phyloP scores from a whole-genome alignment of 139 green algal genomes.

The Coelastrella sp. region DNA sequence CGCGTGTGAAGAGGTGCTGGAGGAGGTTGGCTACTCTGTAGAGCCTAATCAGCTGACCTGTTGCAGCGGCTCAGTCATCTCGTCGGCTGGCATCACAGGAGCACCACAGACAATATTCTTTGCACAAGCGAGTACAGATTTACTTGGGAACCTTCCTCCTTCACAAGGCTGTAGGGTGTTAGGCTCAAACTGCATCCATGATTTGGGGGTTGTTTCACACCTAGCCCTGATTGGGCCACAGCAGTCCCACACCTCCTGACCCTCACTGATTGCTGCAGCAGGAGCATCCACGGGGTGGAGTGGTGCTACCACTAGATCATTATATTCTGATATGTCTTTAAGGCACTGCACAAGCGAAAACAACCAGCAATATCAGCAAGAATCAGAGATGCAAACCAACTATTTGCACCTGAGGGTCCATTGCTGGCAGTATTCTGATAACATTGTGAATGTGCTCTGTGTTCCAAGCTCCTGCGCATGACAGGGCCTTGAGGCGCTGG shows the following conservation, averaged over 20 bases:
- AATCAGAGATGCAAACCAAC: not conserved
- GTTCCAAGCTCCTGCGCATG: too few relatives aligned
- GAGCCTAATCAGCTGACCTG: not conserved
- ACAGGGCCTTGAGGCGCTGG: too few relatives aligned
- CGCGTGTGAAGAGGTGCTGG: slow-evolving; percentile 28
- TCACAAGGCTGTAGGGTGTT: too few relatives aligned
- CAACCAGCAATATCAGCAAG: not conserved
- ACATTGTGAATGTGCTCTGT: too few relatives aligned
- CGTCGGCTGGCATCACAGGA: slow-evolving; percentile 35
- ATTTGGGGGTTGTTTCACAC: too few relatives aligned
- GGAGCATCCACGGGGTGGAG: not conserved
- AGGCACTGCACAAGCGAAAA: too few relatives aligned
- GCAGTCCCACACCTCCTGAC: not conserved
- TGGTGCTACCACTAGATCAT: not conserved
- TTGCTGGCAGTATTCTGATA: too few relatives aligned
- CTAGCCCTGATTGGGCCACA: too few relatives aligned
- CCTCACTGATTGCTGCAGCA: not conserved
- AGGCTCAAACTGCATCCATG: too few relatives aligned
- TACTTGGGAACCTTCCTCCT: too few relatives aligned
- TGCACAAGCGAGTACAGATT: not conserved
- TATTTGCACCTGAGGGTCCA: too few relatives aligned
- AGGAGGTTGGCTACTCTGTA: slow-evolving; percentile 23
- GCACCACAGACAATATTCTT: slow-evolving; percentile 28
- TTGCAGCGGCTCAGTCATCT: not conserved
- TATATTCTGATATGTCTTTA: not conserved